Evolutionary conservation across 2,329 filamentous ascomycete species (phyloP).

Genomic region (Cytospora leucostoma): DNA sequence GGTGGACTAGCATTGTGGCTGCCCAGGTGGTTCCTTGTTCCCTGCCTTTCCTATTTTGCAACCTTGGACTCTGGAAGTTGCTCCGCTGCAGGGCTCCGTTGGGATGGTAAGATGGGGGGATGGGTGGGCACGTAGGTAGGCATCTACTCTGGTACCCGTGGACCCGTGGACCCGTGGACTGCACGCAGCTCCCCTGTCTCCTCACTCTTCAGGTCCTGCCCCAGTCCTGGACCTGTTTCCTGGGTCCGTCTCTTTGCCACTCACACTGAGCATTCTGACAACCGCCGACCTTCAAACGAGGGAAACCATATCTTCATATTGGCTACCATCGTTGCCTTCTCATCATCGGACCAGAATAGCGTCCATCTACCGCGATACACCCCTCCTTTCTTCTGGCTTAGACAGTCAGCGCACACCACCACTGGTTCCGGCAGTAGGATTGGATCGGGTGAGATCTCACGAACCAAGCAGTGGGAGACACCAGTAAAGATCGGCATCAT

Average conservation of each 20-base stretch:
- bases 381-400: neutral
- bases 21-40: neutral
- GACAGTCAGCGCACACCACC: neutral
- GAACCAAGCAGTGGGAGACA: neutral
- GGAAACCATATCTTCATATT: neutral
- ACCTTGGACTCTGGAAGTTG: neutral
- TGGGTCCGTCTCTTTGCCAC: neutral
- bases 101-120: neutral
- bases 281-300: neutral
- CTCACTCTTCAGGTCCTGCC: neutral
- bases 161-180: neutral
- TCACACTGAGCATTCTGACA: neutral
- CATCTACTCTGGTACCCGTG: neutral
- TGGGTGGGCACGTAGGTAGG: neutral
- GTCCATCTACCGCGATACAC: neutral
- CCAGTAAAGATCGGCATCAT: neutral
- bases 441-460: neutral
- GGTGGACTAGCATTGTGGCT: neutral
- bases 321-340: neutral
- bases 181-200: neutral
- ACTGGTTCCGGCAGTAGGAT: neutral
- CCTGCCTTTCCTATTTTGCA: neutral
- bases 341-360: neutral
- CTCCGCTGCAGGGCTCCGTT: neutral
- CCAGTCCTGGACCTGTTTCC: neutral